These are phyloP conservation scores for Neonectria hederae DNA, from an alignment of 2,329 filamentous ascomycete species.

Conservation along the genomic window DNA sequence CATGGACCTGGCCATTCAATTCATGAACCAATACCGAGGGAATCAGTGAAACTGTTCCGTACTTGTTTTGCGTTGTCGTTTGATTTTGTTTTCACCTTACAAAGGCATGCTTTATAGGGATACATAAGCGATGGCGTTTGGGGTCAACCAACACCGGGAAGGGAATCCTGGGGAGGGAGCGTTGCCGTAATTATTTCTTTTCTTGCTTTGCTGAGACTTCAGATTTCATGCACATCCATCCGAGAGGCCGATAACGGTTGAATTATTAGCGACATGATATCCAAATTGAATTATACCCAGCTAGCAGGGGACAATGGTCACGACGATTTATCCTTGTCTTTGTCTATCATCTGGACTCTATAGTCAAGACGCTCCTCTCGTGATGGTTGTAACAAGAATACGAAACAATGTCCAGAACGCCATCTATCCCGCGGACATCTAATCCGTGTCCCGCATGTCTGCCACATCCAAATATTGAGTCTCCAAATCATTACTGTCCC, in stretches of 20 bases:
- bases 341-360: slow-evolving; percentile 13
- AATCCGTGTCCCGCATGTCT: neutral
- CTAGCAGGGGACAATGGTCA: slow-evolving; percentile 2
- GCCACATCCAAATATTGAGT: slow-evolving; percentile 2
- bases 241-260: slow-evolving; percentile 21
- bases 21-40: slow-evolving; percentile 70
- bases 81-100: slow-evolving; percentile 22
- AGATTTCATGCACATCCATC: neutral
- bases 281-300: slow-evolving; percentile 30
- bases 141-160: slow-evolving; percentile 11
- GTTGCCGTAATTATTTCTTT: slow-evolving; percentile 21
- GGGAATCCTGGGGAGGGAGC: slow-evolving; percentile 20
- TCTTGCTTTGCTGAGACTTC: neutral
- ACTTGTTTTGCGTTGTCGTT: slow-evolving; percentile 18
- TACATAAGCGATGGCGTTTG: slow-evolving; percentile 47
- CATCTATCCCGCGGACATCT: slow-evolving; percentile 28
- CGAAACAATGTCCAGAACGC: slow-evolving; percentile 36
- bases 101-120: slow-evolving; percentile 17
- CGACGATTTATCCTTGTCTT: slow-evolving; percentile 5
- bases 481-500: slow-evolving; percentile 8
- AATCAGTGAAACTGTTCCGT: slow-evolving; percentile 32
- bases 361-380: neutral
- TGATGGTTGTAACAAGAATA: slow-evolving; percentile 7
- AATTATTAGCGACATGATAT: slow-evolving; percentile 33
- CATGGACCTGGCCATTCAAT: slow-evolving; percentile 79